Base-by-base conservation (phyloP, 2,329 filamentous ascomycete genomes). In the Penicillium sp. region DNA sequence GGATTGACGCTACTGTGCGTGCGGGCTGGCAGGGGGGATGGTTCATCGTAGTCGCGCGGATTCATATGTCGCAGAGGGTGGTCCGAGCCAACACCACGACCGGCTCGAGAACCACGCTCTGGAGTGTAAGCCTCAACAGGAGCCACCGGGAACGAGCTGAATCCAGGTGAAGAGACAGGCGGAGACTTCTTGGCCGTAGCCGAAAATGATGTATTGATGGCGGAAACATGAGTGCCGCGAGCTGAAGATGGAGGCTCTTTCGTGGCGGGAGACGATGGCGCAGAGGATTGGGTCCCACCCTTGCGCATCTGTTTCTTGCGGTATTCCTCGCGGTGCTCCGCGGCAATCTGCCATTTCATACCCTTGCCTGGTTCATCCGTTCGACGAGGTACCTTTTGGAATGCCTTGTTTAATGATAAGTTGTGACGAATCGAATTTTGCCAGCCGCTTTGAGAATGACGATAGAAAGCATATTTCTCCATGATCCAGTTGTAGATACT, bases 341-440 rank as follows among this genome's bases (percentile, higher is more conserved):
- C 82, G 3, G 90, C 86, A 66, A 99, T 92, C 72, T 93, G 90
- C 94, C 94, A 99, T 70, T 97, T 97, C 91, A 97, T 97, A 23
- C 94, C 94, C 71, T 99, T 99, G 10, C 94, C 94, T 18, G 94
- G 94, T 69, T 99, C 94, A 62, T 97, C 91, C 0, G 91, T 96
- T 13, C 90, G 87, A 40, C 94, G 87, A 3, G 94, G 89, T 7
- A 96, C 89, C 72, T 99, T 99, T 63, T 91, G 87, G 66, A 99
- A 99, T 0, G 88, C 86, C 69, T 97, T 96, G 72, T 96, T 97
- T 34, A 99, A 76, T 1, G 94, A 97, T 12, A 99, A 75, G 63
- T 99, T 99, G 70, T 99, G 94, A 10, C 94, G 87, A 60, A 99
- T 99, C 0, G 91, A 97, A 70, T 99, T 99, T 85, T 97, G 94